phyloP scores from a whole-genome alignment of 1,284 basidiomycete genomes.

The Pterula multifida region DNA sequence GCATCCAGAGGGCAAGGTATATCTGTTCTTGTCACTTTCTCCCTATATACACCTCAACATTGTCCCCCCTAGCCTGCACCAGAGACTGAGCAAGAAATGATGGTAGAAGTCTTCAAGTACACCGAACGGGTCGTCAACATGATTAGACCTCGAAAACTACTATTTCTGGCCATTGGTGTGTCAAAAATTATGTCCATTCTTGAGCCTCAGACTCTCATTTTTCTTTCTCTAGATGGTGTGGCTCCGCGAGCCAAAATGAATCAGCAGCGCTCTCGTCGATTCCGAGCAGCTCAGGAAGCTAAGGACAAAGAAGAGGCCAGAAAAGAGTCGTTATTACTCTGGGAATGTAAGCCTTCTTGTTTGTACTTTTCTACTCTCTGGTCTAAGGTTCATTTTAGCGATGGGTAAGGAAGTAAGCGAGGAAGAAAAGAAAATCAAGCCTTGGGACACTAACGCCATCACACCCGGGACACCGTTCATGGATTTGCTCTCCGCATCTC shows the following conservation, averaged over 20 bases:
- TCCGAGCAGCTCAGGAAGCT: conserved; percentile 91
- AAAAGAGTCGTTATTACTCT: conserved; percentile 71
- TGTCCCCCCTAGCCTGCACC: conserved; percentile 61
- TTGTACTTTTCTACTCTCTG: not conserved
- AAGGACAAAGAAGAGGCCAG: conserved; percentile 86
- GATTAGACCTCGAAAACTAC: conserved; percentile 86
- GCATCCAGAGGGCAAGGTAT: conserved; percentile 88
- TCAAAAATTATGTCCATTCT: conserved; percentile 6
- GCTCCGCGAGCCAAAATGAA: conserved; percentile 99
- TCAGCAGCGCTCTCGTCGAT: conserved; percentile 93
- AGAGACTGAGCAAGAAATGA: conserved; percentile 98
- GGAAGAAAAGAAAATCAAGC: conserved; percentile 72
- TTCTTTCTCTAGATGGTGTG: conserved; percentile 91
- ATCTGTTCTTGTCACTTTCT: conserved; percentile 10
- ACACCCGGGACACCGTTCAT: conserved; percentile 99
- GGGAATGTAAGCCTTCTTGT: conserved; percentile 51
- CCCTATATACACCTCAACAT: conserved; percentile 3
- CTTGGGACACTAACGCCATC: conserved; percentile 98
- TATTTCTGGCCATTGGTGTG: conserved; percentile 96
- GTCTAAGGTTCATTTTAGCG: conserved; percentile 28
- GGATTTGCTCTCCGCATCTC: conserved; percentile 78
- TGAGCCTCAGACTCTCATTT: conserved; percentile 4
- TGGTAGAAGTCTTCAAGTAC: conserved; percentile 95
- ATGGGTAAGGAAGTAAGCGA: conserved; percentile 88
- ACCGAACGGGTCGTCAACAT: conserved; percentile 97